Evolutionary conservation across 2,329 filamentous ascomycete species (phyloP).

Genomic region (Didymella lethalis): DNA sequence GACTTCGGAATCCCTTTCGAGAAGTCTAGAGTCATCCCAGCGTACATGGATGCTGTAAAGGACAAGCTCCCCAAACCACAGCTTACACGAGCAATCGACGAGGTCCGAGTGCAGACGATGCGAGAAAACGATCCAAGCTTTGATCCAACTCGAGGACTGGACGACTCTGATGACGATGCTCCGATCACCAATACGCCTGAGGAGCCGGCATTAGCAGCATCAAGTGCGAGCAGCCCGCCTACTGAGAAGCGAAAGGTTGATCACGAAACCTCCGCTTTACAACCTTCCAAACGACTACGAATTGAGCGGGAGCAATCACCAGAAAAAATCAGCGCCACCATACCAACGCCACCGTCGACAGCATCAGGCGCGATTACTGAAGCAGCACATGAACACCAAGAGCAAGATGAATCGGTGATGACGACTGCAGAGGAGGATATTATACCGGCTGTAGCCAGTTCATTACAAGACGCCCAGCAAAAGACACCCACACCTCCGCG

Average conservation of each 20-base stretch:
- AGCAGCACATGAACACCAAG: neutral
- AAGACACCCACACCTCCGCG: neutral
- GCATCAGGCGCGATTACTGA: neutral
- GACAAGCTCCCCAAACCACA: slow-evolving; percentile 3
- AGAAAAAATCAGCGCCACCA: neutral
- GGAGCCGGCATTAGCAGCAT: neutral
- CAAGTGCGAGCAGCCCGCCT: neutral
- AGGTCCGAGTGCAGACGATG: slow-evolving; percentile 16
- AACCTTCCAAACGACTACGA: slow-evolving; percentile 5
- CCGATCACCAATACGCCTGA: neutral
- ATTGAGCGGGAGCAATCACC: neutral
- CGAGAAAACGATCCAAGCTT: slow-evolving; percentile 9
- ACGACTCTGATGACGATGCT: neutral
- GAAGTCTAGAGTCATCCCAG: slow-evolving; percentile 25
- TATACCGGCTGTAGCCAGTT: neutral
- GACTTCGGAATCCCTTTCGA: slow-evolving; percentile 30
- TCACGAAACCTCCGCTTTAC: neutral
- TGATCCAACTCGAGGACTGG: slow-evolving; percentile 5
- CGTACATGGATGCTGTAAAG: slow-evolving; percentile 22
- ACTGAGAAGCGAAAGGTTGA: slow-evolving; percentile 12
- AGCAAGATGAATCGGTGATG: neutral
- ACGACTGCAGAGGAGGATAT: neutral
- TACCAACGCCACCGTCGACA: slow-evolving; percentile 3
- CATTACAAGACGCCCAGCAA: neutral
- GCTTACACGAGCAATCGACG: slow-evolving; percentile 3